Base-by-base conservation (phyloP, 1,139 yeast genomes). In the Suhomyces taliae region DNA sequence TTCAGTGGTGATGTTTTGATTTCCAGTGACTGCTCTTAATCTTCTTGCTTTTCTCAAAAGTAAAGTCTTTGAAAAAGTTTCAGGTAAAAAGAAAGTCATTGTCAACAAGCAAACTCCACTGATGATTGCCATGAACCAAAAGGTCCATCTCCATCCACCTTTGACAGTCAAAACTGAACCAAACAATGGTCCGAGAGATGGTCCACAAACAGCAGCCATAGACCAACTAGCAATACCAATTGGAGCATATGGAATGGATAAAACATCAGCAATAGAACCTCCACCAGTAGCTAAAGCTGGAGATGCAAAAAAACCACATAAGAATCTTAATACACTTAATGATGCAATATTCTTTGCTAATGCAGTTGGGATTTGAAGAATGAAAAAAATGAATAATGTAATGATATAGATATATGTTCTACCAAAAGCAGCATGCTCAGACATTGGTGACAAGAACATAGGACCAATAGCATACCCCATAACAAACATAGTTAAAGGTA, bases 371-470 rank as follows among this genome's bases (percentile, higher is more conserved):
- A 70, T 64, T 52, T 70, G 74, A 39, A 70, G 56, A 34, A 69
- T 58, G 48, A 61, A 55, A 48, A 61, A 69, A 4, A 69, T 42
- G 46, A 67, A 59, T 27, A 67, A 55, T 3, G 70, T 61, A 33
- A 55, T 41, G 36, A 67, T 53, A 51, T 70, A 70, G 39, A 69
- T 58, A 27, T 69, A 58, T 43, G 76, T 78, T 52, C 90, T 69
- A 4, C 90, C 90, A 46, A 82, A 74, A 26, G 65, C 64, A 6
- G 70, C 68, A 48, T 70, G 61, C 53, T 71, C 76, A 9, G 72
- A 62, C 50, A 70, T 52, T 6, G 76, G 76, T 14, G 71, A 63
- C 41, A 66, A 66, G n/a, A 69, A 51, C 66, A 70, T 60, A 9
- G 76, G 74, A 3, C 74, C 76, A 15, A 67, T 42, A 24, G 72